Conservation (phyloP, 225 moss, liverwort and hornwort species). For the Physcomitrium patens region DNA sequence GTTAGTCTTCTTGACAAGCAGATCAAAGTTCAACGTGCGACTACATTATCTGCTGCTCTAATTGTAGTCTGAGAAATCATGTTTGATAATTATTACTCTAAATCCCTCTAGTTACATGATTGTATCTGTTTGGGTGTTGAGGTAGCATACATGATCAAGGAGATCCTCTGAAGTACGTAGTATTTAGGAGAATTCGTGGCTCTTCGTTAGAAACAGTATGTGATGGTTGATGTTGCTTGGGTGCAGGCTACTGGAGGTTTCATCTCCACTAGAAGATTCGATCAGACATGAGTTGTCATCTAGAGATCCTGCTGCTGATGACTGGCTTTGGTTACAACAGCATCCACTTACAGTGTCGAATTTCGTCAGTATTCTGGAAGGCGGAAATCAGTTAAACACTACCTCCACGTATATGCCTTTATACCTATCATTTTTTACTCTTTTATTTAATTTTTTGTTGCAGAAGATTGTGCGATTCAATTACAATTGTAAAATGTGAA, state of each 20-base stretch:
- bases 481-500: slow-evolving; percentile 18
- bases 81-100: background rate
- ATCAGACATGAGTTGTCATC: slow-evolving; percentile 63
- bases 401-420: slow-evolving; percentile 39
- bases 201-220: slow-evolving; percentile 26
- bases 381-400: slow-evolving; percentile 47
- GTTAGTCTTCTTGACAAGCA: slow-evolving; percentile 37
- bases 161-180: background rate
- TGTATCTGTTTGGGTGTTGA: slow-evolving; percentile 19
- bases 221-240: slow-evolving; percentile 17
- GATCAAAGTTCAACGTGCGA: background rate
- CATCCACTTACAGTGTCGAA: slow-evolving; percentile 54
- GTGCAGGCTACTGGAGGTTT: slow-evolving; percentile 50
- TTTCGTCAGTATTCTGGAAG: slow-evolving; percentile 53
- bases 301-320: slow-evolving; percentile 67
- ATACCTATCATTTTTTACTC: background rate
- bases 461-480: slow-evolving; percentile 7
- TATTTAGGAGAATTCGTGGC: background rate
- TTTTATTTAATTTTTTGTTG: slow-evolving; percentile 21
- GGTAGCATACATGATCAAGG: slow-evolving; percentile 1
- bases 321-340: slow-evolving; percentile 64
- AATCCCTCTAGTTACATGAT: background rate
- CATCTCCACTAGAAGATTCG: slow-evolving; percentile 64
- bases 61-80: background rate
- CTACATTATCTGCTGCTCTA: slow-evolving; percentile 8